phyloP scores from a whole-genome alignment of 306 rosid genomes.

The Vigna hirtella region DNA sequence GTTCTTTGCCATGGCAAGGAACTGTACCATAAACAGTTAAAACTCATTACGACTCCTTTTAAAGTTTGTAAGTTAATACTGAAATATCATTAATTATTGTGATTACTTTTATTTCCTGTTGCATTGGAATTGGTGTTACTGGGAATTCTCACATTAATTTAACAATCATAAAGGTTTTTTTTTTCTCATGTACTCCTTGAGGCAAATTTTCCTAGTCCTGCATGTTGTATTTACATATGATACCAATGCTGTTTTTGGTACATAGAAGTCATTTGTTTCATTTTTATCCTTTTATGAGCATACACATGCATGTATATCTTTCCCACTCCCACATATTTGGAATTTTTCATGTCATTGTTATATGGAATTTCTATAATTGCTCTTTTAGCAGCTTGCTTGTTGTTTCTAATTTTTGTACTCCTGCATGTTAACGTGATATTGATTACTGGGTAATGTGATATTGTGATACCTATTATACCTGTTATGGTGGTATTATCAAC shows the following conservation, averaged over 20 bases:
- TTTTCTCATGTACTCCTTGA: conserved; percentile 10
- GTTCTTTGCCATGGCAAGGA: conserved; percentile 34
- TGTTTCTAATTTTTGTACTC: conserved; percentile 14
- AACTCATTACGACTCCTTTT: neutral
- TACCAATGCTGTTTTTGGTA: neutral
- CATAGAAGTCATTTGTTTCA: neutral
- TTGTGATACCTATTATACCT: neutral
- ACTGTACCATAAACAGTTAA: conserved; percentile 11
- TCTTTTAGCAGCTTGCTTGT: conserved; percentile 21
- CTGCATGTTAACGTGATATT: conserved; percentile 7
- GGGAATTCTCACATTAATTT: conserved; percentile 32
- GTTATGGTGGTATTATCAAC: neutral
- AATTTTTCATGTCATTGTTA: conserved; percentile 11
- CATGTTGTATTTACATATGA: conserved; percentile 36
- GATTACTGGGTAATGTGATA: conserved; percentile 29
- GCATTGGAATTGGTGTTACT: conserved; percentile 18
- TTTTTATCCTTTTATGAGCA: conserved; percentile 10
- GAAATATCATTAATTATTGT: conserved; percentile 10
- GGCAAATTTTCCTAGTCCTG: conserved; percentile 24
- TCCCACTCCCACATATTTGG: conserved; percentile 34
- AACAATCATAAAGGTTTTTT: conserved; percentile 27
- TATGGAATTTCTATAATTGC: conserved; percentile 12
- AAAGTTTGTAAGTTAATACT: conserved; percentile 26
- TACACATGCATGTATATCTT: neutral
- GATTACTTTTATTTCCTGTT: conserved; percentile 25